Base-by-base conservation (phyloP, 2,329 filamentous ascomycete genomes). In the Colletotrichum godetiae region DNA sequence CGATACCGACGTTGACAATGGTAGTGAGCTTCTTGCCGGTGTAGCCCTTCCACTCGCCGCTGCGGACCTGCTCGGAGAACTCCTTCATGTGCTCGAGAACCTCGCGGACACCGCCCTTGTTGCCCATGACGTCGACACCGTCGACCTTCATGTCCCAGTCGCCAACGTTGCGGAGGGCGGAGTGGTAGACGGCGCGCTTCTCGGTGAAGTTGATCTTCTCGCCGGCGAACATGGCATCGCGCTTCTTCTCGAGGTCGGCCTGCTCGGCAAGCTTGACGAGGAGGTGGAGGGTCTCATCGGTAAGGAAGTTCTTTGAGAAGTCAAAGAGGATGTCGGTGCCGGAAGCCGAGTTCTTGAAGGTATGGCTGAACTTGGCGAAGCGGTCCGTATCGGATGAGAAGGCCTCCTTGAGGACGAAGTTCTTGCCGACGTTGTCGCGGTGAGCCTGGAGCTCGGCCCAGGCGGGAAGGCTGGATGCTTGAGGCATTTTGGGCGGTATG, bases 151-250 rank as follows among this genome's bases (percentile, higher is more conserved):
- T 92, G 31, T 89, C 91, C 89, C 94, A 91, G 82, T 94, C 95
- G 82, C 91, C 89, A 76, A 95, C 92, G 83, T 99, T 99, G 83
- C 97, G 93, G 81, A 99, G 90, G 61, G 97, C 97, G 78, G 94
- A 91, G 86, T 99, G 97, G 88, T 97, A 97, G 77, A 99, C 97
- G 77, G 97, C 97, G 76, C 97, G 93, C 82, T 96, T 89, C 89
- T 99, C 97, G 74, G 97, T 99, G 87, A 98, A 98, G 91, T 99
- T 99, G 89, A 99, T 98, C 90, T 97, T 96, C 82, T 98, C 94
- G 78, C 97, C 97, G 72, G 92, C 92, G 86, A 99, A 99, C 95
- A 99, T 98, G 81, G 92, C 92, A 91, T 99, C 96, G 76, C 97
- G 93, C 82, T 98, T 94, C 88, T 97, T 90, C 88, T 98, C 95